A percentile compares a stretch with the other conserved stretches of the same genome.
These are phyloP conservation scores for Zasmidium cellare DNA, from an alignment of 2,329 filamentous ascomycete species.

Conservation along the genomic window DNA sequence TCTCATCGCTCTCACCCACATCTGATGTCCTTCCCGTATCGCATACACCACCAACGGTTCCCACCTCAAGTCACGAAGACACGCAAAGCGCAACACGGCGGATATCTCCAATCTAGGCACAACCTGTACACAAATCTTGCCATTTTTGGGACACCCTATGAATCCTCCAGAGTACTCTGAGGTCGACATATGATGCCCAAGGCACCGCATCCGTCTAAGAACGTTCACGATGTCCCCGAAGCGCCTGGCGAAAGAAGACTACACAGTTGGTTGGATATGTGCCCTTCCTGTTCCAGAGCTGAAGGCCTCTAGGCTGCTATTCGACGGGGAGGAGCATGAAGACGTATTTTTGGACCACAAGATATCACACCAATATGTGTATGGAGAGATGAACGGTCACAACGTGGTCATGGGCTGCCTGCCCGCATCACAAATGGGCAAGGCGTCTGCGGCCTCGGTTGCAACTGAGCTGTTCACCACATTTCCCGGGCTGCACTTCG, in stretches of 20 bases:
- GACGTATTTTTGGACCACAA: neutral
- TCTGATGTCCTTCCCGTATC: too few relatives aligned
- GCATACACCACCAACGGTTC: too few relatives aligned
- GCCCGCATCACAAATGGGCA: constrained; percentile 2
- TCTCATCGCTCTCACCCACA: too few relatives aligned
- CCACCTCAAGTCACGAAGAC: too few relatives aligned
- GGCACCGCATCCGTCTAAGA: too few relatives aligned
- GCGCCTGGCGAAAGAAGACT: neutral
- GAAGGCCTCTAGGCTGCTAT: constrained; percentile 6
- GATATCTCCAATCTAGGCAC: too few relatives aligned
- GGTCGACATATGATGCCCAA: too few relatives aligned
- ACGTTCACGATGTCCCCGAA: neutral
- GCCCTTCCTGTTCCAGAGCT: constrained; percentile 6
- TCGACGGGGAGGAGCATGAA: constrained; percentile 4
- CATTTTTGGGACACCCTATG: too few relatives aligned
- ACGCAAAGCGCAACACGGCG: too few relatives aligned
- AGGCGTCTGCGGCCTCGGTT: constrained; percentile 18
- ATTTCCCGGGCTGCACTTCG: constrained; percentile 18
- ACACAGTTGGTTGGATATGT: constrained; percentile 12
- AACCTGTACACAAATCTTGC: too few relatives aligned
- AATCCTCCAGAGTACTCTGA: too few relatives aligned
- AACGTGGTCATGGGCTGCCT: constrained; percentile 13
- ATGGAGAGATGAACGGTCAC: constrained; percentile 7
- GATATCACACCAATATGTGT: constrained; percentile 4
- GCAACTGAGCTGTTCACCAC: constrained; percentile 21